Evolutionary conservation across 1,139 yeast species (phyloP).

Genomic region (Pneumocystis carinii): DNA sequence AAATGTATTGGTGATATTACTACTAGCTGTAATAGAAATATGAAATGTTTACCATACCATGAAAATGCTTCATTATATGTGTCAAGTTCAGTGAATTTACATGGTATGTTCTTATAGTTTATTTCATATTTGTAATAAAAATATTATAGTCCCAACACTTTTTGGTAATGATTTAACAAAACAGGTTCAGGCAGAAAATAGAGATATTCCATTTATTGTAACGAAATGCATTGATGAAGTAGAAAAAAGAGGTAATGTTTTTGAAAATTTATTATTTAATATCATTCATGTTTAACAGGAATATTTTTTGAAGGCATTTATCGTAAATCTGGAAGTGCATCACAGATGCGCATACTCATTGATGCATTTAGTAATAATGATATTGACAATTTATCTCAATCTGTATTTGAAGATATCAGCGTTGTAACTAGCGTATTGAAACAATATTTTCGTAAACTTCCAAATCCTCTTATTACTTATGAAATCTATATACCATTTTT

Average conservation of each 20-base stretch:
- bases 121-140: conserved; percentile 2
- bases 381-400: conserved; percentile 22
- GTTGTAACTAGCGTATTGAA: conserved; percentile 79
- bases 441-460: conserved; percentile 68
- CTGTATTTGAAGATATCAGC: conserved; percentile 55
- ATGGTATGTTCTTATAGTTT: background rate
- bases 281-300: background rate
- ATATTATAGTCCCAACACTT: conserved; percentile 3
- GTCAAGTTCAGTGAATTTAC: background rate
- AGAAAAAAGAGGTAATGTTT: conserved; percentile 42
- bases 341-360: conserved; percentile 46
- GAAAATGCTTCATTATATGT: background rate
- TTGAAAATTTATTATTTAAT: background rate
- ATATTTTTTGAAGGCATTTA: conserved; percentile 71
- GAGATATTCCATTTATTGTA: conserved; percentile 53
- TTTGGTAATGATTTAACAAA: conserved; percentile 30
- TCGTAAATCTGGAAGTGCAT: conserved; percentile 77
- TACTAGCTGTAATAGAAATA: background rate
- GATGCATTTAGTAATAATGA: conserved; percentile 26
- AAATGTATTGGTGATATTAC: conserved; percentile 4
- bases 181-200: conserved; percentile 46
- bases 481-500: conserved; percentile 54
- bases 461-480: conserved; percentile 71
- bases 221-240: conserved; percentile 64
- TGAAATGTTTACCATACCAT: background rate